phyloP scores from a whole-genome alignment of 345 rosid genomes.

The Pugionium cornutum region DNA sequence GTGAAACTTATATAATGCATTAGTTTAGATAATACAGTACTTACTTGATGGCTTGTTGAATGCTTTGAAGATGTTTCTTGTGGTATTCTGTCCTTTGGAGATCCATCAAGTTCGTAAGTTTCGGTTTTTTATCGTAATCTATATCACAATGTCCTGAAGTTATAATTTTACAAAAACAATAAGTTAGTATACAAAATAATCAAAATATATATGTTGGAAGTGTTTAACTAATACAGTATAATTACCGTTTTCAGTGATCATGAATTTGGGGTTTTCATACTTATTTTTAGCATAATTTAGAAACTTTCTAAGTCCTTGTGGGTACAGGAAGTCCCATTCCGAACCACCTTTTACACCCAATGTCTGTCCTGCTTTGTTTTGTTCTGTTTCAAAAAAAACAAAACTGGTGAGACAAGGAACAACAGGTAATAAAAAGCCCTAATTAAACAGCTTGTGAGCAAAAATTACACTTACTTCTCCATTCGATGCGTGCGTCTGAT shows the following conservation, averaged over 20 bases:
- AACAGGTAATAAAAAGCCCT: constrained; percentile 5
- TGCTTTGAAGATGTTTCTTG: constrained; percentile 44
- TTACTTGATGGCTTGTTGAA: constrained; percentile 42
- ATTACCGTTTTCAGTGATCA: constrained; percentile 60
- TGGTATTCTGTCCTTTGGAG: constrained; percentile 43
- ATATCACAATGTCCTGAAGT: constrained; percentile 38
- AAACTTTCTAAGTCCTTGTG: constrained; percentile 49
- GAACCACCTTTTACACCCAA: constrained; percentile 44
- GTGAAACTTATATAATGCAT: too few species aligned
- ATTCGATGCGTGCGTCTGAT: constrained; percentile 44
- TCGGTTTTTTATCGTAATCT: constrained; percentile 36
- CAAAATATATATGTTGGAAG: not conserved
- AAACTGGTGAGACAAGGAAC: constrained; percentile 24
- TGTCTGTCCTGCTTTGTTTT: constrained; percentile 41
- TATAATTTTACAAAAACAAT: not conserved
- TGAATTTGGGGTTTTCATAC: constrained; percentile 48
- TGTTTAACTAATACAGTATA: not conserved
- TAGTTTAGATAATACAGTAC: not conserved
- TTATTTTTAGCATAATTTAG: constrained; percentile 43
- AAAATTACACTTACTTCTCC: constrained; percentile 42
- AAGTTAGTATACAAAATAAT: constrained; percentile 4
- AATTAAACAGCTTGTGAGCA: not conserved
- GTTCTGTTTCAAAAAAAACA: constrained; percentile 25
- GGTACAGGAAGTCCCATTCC: constrained; percentile 48
- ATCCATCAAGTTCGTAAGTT: constrained; percentile 42